phyloP scores from a whole-genome alignment of 352 stramenopile species.

The Blastocystis sp. region DNA sequence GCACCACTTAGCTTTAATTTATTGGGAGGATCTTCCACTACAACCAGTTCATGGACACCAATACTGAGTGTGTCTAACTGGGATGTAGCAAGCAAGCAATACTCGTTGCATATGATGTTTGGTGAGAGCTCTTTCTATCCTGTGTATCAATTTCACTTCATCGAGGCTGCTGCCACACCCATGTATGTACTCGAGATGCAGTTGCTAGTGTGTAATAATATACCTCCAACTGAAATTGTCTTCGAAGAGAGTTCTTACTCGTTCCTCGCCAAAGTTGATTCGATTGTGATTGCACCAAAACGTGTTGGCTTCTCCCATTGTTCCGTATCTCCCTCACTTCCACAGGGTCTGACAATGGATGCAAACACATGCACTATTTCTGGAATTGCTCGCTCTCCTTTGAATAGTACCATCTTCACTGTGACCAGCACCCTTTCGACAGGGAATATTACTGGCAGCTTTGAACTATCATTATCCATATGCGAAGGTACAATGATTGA shows the following conservation, averaged over 20 bases:
- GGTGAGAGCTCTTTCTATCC: neutral
- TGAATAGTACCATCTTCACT: neutral
- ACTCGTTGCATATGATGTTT: neutral
- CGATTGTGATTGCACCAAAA: neutral
- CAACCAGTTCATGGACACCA: neutral
- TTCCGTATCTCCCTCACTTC: neutral
- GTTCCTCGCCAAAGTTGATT: neutral
- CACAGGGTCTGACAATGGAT: conserved; percentile 7
- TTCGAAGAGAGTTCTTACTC: neutral
- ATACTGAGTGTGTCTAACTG: neutral
- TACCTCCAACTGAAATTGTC: neutral
- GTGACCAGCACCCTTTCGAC: neutral
- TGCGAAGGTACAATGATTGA: neutral
- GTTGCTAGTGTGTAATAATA: conserved; percentile 1
- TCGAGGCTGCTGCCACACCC: neutral
- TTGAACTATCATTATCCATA: neutral
- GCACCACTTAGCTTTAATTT: neutral
- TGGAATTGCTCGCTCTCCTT: neutral
- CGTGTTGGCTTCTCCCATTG: neutral
- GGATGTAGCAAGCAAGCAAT: neutral
- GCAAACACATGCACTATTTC: neutral
- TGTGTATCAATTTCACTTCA: neutral
- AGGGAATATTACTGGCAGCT: neutral
- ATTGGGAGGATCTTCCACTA: neutral
- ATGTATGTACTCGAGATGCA: neutral